Evolutionary conservation across 73 alveolate genomes (phyloP).

Genomic region (Paramecium sexaurelia): DNA sequence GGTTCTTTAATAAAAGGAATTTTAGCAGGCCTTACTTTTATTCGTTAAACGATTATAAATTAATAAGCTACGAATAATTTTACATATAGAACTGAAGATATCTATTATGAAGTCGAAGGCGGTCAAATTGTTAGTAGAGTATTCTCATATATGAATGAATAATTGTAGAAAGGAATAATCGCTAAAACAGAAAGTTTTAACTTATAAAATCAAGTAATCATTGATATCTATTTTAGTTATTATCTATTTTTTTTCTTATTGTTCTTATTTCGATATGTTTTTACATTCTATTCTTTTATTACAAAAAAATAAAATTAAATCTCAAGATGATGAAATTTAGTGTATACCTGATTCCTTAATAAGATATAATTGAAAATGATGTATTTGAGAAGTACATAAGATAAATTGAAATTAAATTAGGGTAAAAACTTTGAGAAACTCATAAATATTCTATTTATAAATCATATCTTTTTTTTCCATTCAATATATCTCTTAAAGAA

Average conservation of each 20-base stretch:
- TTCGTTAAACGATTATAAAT: neutral
- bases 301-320: neutral
- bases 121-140: conserved; percentile 19
- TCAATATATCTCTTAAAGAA: neutral
- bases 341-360: neutral
- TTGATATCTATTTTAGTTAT: neutral
- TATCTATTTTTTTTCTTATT: neutral
- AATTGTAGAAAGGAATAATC: neutral
- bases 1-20: neutral
- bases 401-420: neutral
- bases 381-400: neutral
- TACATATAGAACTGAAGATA: neutral
- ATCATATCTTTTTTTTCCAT: neutral
- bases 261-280: neutral
- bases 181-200: neutral
- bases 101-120: neutral
- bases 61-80: neutral
- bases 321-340: neutral
- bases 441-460: neutral
- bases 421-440: neutral
- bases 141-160: neutral
- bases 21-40: neutral
- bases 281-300: neutral
- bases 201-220: neutral
- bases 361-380: neutral